phyloP scores from a whole-genome alignment of 176 grass and related monocot species.

The Eleusine indica region DNA sequence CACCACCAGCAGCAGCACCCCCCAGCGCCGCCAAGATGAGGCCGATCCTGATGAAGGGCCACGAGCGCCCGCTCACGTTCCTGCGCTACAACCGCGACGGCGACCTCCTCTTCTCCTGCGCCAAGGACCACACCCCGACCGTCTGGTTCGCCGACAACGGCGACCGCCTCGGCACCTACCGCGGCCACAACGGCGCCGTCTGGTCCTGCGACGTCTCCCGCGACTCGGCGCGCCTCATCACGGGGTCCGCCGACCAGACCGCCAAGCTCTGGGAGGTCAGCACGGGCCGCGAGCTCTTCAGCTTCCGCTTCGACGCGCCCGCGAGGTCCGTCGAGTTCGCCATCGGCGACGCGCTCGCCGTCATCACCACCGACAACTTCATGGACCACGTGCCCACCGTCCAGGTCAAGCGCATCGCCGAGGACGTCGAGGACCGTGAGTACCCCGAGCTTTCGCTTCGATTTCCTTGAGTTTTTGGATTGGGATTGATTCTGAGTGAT shows the following conservation, averaged over 20 bases:
- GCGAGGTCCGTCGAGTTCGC: constrained; percentile 74
- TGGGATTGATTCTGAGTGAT: background rate
- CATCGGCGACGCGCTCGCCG: constrained; percentile 64
- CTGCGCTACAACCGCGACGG: constrained; percentile 94
- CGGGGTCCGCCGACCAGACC: constrained; percentile 76
- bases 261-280: constrained; percentile 90
- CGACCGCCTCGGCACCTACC: constrained; percentile 82
- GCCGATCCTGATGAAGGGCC: constrained; percentile 96
- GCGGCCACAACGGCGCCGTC: constrained; percentile 95
- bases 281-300: constrained; percentile 68
- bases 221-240: constrained; percentile 79
- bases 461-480: background rate
- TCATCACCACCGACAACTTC: constrained; percentile 88
- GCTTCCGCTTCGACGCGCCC: constrained; percentile 79
- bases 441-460: background rate
- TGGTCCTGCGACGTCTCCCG: constrained; percentile 90
- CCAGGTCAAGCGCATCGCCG: constrained; percentile 81
- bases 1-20: background rate
- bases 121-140: constrained; percentile 89
- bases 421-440: constrained; percentile 71
- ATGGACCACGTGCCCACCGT: constrained; percentile 74
- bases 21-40: constrained; percentile 45
- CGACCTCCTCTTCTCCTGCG: constrained; percentile 94
- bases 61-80: constrained; percentile 88
- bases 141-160: constrained; percentile 91